Conservation (phyloP, 768 basidiomycete genomes). For the Steccherinum ochraceum region DNA sequence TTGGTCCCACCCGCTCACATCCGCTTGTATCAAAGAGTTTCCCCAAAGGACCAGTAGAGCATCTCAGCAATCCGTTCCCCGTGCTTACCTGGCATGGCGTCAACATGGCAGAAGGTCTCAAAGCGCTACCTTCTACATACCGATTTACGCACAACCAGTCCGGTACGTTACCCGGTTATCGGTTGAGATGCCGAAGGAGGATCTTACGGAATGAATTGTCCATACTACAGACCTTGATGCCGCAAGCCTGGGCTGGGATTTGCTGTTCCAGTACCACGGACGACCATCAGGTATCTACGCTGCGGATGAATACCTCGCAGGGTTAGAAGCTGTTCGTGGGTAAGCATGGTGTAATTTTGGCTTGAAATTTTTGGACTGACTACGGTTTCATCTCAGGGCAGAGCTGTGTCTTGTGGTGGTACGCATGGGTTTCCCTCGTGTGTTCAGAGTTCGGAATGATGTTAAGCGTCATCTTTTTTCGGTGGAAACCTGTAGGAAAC, state of each 20-base stretch:
- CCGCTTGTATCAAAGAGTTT: constrained; percentile 29
- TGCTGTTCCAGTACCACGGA: constrained; percentile 54
- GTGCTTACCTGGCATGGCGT: constrained; percentile 49
- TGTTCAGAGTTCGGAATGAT: neutral
- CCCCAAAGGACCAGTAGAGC: constrained; percentile 35
- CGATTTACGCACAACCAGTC: constrained; percentile 52
- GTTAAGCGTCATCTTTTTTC: neutral
- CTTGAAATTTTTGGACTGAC: neutral
- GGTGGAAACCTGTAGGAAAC: constrained; percentile 36
- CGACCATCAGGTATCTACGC: constrained; percentile 49
- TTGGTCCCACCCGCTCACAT: neutral
- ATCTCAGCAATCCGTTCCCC: constrained; percentile 39
- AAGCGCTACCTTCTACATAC: constrained; percentile 47
- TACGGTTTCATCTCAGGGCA: constrained; percentile 28
- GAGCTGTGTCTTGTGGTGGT: constrained; percentile 51
- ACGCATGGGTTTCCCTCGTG: constrained; percentile 11
- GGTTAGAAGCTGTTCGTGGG: constrained; percentile 49
- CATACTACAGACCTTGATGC: constrained; percentile 35
- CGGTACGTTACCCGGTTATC: constrained; percentile 27
- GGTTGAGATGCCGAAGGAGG: neutral
- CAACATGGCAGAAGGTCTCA: constrained; percentile 52
- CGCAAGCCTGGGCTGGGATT: constrained; percentile 47
- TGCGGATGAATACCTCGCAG: constrained; percentile 52
- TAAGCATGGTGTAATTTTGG: constrained; percentile 20
- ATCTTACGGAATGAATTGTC: neutral